These are phyloP conservation scores for Ceratobasidium sp. DNA, from an alignment of 1,284 basidiomycete genomes.

Conservation along the genomic window DNA sequence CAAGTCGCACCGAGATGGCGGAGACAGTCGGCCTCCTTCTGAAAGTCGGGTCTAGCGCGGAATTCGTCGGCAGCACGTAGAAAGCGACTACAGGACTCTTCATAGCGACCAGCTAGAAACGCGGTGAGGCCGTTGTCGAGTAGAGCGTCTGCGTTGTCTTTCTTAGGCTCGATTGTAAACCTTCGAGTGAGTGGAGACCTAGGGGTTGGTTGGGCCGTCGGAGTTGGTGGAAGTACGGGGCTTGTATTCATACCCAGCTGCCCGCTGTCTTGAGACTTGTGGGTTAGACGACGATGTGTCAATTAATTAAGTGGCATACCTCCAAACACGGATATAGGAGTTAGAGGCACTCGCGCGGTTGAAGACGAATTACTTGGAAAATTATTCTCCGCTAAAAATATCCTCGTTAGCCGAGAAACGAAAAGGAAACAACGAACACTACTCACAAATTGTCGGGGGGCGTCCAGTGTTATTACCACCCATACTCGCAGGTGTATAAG, in stretches of 20 bases:
- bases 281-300: neutral
- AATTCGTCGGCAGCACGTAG: slow-evolving; percentile 12
- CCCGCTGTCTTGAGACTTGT: neutral
- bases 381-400: neutral
- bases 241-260: too few species aligned
- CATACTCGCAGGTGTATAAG: too few species aligned
- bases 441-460: too few species aligned
- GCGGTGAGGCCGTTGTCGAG: slow-evolving; percentile 6
- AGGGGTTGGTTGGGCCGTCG: too few species aligned
- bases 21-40: slow-evolving; percentile 32
- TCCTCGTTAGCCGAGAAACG: neutral
- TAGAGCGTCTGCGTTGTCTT: neutral
- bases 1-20: slow-evolving; percentile 30
- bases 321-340: neutral
- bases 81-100: slow-evolving; percentile 13
- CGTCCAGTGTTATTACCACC: too few species aligned
- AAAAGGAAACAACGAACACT: too few species aligned
- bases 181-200: neutral
- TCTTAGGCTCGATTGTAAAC: neutral
- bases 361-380: neutral
- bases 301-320: neutral
- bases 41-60: neutral
- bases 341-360: neutral
- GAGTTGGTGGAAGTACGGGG: neutral
- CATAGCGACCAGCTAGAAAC: slow-evolving; percentile 21